Base-by-base conservation (phyloP, 2,329 filamentous ascomycete species). In the Mariannaea elegans region DNA sequence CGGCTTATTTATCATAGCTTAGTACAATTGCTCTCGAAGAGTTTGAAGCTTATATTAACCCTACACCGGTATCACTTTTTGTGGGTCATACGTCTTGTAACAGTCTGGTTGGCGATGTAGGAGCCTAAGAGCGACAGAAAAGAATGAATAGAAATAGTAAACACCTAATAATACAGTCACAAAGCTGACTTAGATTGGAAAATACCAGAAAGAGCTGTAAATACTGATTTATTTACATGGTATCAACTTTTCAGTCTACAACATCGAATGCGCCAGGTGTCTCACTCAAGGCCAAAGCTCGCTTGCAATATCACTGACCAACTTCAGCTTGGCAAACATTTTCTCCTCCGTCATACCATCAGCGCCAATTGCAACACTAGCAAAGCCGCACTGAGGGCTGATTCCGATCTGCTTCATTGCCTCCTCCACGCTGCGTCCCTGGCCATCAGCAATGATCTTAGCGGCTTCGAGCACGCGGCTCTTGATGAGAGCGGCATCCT, bases 351-450 rank as follows among this genome's bases (percentile, higher is more conserved):
- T 85, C 68, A 92, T 82, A 34, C 84, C 81, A 70, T 92, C 90
- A 1, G 76, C 76, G 7, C 88, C 90, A 63, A 88, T 81, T 14
- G 86, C 83, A 68, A 91, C 88, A 67, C 87, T 90, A 3, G 90
- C 90, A 72, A 90, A 90, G 1, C 87, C 88, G 71, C 87, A 90
- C 77, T 91, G 88, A 3, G 89, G 88, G 71, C 86, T 90, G 24
- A 91, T 85, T 42, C 87, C 87, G 23, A 92, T 79, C 64, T 86
- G 83, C 71, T 86, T 78, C 52, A 92, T 77, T 1, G 87, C 88
- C 70, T 91, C 82, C 67, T 89, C 82, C n/a, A 83, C 79, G 7
- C 79, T 83, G 70, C 88, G 81, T 2, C 84, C 84, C 44, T 84
- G 86, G 0, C 89, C 90, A 65, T 87, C 78, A 0, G 88, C 88